Evolutionary conservation across 441 rosid species (phyloP), one percentile per base, ranked within the genome.

Genomic region (Populus hybrid): DNA sequence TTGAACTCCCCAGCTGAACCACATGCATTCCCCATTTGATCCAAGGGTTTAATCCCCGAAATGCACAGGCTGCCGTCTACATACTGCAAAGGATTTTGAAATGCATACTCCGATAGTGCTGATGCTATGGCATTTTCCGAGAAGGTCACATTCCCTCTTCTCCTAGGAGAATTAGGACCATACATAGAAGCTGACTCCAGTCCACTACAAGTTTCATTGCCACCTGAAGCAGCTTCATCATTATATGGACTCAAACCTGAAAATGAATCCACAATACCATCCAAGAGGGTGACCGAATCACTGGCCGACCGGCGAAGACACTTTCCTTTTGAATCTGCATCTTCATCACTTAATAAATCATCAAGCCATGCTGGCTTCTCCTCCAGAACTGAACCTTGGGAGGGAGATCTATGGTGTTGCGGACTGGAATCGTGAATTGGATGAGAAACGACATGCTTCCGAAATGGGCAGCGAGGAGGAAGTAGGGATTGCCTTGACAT

Each of bases 391-490:
- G 90, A 83, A 53, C 86, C 82, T 69, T 85, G 89, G 73, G 89
- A 84, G 74, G 87, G 83, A 76, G 88, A 83, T 78, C 80, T 85
- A 50, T 79, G 84, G 68, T 89, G 92, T 7, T 76, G 77, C 70
- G 81, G 85, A 78, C 76, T 76, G n/a, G 87, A 61, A 19, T 85
- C 83, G 5, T 73, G 80, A 79, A 71, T 75, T 0, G 85, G 80
- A 70, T 69, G 83, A 79, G 85, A 70, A 36, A 82, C 28, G 0
- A 83, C 77, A 65, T 84, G 89, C 86, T 83, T 88, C 72, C 83
- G 91, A 69, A 90, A 88, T 2, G 93, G 94, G 72, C 89, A 87
- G 70, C 93, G 90, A 63, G 97, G 92, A 24, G 95, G 93, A 73
- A 88, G 91, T 79, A 82, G 89, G 80, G 85, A 84, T 82, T 86